Percentiles rank a stretch among this genome's conserved stretches.
phyloP scores from a whole-genome alignment of 352 stramenopile species.

The Phytophthora lateralis region DNA sequence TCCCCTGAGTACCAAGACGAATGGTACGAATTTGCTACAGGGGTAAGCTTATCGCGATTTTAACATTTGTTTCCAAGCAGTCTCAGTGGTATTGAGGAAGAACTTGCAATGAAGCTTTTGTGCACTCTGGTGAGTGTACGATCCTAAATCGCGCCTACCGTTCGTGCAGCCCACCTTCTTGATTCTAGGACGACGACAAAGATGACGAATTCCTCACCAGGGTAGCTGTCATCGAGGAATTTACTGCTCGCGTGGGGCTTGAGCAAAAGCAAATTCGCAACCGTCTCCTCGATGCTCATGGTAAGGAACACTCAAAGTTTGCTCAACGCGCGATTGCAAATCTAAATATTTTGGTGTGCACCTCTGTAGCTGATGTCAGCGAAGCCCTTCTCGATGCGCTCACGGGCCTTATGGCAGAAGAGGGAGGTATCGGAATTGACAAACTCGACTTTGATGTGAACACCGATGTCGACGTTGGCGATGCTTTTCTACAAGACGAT shows the following conservation, averaged over 20 bases:
- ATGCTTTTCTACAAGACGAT: conserved; percentile 28
- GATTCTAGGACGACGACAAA: conserved; percentile 33
- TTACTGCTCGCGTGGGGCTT: conserved; percentile 24
- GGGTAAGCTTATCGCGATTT: neutral
- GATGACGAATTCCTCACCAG: conserved; percentile 37
- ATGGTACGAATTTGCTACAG: conserved; percentile 22
- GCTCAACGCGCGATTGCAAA: conserved; percentile 5
- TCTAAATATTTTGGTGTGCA: conserved; percentile 17
- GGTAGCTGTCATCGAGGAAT: conserved; percentile 27
- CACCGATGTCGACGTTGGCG: conserved; percentile 31
- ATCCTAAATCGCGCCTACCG: neutral
- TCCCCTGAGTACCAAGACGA: conserved; percentile 24
- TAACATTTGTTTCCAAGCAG: conserved; percentile 3
- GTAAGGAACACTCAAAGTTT: conserved; percentile 13
- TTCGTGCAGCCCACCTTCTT: conserved; percentile 5
- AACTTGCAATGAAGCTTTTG: conserved; percentile 23
- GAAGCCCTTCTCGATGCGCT: conserved; percentile 49
- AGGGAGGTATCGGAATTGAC: conserved; percentile 47
- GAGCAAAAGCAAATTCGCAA: conserved; percentile 37
- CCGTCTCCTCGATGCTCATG: conserved; percentile 43
- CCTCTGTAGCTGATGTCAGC: conserved; percentile 40
- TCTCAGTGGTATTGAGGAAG: conserved; percentile 24
- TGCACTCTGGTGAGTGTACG: conserved; percentile 26
- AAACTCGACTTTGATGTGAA: conserved; percentile 41
- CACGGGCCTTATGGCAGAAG: conserved; percentile 48